These are phyloP conservation scores for Dillenia turbinata DNA, from an alignment of 164 flowering plant species.

Conservation along the genomic window DNA sequence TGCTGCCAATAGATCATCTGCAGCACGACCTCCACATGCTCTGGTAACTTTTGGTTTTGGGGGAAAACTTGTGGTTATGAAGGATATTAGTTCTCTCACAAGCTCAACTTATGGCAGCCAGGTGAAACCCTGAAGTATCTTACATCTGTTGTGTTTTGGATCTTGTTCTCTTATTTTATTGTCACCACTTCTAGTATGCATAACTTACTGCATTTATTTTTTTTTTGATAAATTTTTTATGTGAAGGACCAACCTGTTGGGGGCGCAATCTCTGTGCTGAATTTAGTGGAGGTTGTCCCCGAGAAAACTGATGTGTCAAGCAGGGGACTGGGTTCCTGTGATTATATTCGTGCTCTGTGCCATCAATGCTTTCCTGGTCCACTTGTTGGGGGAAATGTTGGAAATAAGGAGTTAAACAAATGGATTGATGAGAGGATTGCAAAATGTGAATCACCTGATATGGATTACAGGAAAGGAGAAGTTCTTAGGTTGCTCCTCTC, in stretches of 20 bases:
- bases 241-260: constrained; percentile 52
- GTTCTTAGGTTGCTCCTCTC: constrained; percentile 71
- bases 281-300: constrained; percentile 64
- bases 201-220: not conserved
- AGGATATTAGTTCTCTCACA: constrained; percentile 30
- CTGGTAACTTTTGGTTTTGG: constrained; percentile 97
- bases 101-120: constrained; percentile 50
- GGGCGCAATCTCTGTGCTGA: constrained; percentile 57
- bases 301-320: constrained; percentile 28
- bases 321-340: constrained; percentile 27
- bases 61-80: constrained; percentile 88
- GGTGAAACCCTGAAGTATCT: constrained; percentile 36
- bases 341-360: constrained; percentile 63
- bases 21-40: constrained; percentile 93
- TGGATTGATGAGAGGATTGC: constrained; percentile 95
- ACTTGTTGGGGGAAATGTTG: constrained; percentile 81
- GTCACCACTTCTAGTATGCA: not conserved
- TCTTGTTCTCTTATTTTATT: not conserved
- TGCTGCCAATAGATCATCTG: constrained; percentile 61
- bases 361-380: constrained; percentile 92
- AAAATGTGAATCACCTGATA: constrained; percentile 42
- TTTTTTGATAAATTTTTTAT: constrained; percentile 3
- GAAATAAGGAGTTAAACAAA: constrained; percentile 74
- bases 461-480: constrained; percentile 51
- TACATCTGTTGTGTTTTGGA: not conserved